Conservation (phyloP, 768 basidiomycete genomes). For the Naganishia vishniacii region DNA sequence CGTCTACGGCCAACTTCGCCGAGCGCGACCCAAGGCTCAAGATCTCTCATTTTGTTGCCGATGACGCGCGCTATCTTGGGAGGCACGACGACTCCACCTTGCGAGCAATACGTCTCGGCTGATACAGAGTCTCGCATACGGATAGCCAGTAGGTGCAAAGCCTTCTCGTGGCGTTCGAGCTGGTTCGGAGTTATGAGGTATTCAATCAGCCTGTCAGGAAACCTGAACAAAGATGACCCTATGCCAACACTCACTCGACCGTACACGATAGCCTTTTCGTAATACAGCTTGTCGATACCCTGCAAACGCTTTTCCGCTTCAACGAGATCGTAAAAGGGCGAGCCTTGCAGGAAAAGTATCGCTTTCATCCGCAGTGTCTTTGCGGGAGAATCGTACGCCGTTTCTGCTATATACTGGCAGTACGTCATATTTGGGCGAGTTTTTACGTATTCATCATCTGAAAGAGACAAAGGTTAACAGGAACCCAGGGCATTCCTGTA, state of each 20-base stretch:
- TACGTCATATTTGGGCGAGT: constrained; percentile 50
- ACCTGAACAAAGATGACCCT: background rate
- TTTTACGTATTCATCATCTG: constrained; percentile 28
- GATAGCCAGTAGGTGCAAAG: constrained; percentile 64
- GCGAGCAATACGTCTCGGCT: constrained; percentile 79
- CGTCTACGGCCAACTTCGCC: constrained; percentile 45
- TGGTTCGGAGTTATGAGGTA: constrained; percentile 29
- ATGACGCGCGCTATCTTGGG: constrained; percentile 56
- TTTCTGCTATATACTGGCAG: constrained; percentile 71
- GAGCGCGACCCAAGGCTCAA: constrained; percentile 58
- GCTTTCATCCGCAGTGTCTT: constrained; percentile 70
- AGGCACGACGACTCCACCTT: constrained; percentile 69
- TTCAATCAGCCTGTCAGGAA: background rate
- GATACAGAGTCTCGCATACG: constrained; percentile 67
- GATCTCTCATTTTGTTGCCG: constrained; percentile 53
- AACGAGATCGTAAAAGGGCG: constrained; percentile 61
- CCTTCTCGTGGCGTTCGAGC: constrained; percentile 60
- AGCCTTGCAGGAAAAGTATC: constrained; percentile 74
- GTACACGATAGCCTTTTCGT: constrained; percentile 73
- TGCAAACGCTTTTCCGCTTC: constrained; percentile 54
- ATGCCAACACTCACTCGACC: constrained; percentile 59
- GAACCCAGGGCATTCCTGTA: too few relatives aligned
- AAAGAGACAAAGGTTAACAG: background rate
- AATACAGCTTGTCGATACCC: constrained; percentile 56
- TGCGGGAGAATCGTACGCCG: constrained; percentile 69